phyloP scores from a whole-genome alignment of 1,284 basidiomycete genomes.

The Trichosporon asahii region DNA sequence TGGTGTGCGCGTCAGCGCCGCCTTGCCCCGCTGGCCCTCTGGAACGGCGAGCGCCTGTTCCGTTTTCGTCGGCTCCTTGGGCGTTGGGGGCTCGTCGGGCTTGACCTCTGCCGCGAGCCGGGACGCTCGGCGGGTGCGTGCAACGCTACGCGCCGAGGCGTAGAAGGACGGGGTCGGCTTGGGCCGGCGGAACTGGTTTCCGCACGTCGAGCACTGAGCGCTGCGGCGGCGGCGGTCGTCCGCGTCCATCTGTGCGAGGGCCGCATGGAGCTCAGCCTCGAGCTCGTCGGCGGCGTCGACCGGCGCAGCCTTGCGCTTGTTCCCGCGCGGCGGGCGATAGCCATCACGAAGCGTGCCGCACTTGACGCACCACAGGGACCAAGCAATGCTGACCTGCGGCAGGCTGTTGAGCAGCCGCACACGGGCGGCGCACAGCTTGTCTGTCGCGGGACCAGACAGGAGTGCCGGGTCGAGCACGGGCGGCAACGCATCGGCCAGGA shows the following conservation, averaged over 20 bases:
- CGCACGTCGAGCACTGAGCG: conserved; percentile 16
- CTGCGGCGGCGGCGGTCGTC: conserved; percentile 7
- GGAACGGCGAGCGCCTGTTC: background rate
- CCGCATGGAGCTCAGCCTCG: background rate
- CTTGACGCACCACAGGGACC: conserved; percentile 32
- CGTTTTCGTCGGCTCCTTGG: background rate
- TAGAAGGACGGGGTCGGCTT: conserved; percentile 13
- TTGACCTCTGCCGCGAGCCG: conserved; percentile 14
- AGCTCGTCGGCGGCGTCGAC: conserved; percentile 11
- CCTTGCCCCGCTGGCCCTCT: background rate
- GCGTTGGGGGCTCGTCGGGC: conserved; percentile 6
- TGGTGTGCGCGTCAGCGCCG: conserved; percentile 23
- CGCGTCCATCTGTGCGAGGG: background rate
- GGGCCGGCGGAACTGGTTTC: conserved; percentile 16
- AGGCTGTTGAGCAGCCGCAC: conserved; percentile 19
- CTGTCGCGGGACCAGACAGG: conserved; percentile 9
- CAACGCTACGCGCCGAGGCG: conserved; percentile 16
- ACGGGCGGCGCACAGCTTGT: conserved; percentile 21
- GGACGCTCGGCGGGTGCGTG: conserved; percentile 20
- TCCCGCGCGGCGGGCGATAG: conserved; percentile 10
- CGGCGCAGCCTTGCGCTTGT: conserved; percentile 12
- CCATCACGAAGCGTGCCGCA: conserved; percentile 32
- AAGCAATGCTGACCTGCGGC: conserved; percentile 31
- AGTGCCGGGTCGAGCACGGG: conserved; percentile 19
- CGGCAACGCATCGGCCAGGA: conserved; percentile 11